phyloP scores from a whole-genome alignment of 2,329 filamentous ascomycete species.

The Fusarium mundagurra region DNA sequence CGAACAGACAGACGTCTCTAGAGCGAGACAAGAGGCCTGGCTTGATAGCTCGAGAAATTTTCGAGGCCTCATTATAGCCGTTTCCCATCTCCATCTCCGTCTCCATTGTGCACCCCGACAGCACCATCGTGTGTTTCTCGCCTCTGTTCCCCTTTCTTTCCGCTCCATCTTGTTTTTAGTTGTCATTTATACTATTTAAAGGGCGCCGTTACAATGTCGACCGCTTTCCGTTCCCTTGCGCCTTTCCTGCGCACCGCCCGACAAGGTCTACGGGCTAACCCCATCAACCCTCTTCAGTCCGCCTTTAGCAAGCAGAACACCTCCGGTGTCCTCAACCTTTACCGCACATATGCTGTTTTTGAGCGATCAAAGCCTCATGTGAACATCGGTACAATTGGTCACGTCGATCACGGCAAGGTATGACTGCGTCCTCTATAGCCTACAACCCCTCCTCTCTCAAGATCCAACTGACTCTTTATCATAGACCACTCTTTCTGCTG shows the following conservation, averaged over 20 bases:
- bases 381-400: constrained; percentile 99
- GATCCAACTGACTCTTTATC: constrained; percentile 30
- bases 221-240: constrained; percentile 79
- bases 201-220: constrained; percentile 72
- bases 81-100: constrained; percentile 21
- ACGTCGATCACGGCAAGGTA: constrained; percentile 99
- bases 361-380: constrained; percentile 96
- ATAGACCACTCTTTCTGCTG: constrained; percentile 96
- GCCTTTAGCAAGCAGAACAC: constrained; percentile 71
- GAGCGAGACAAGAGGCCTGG: constrained; percentile 19
- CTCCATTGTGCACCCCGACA: constrained; percentile 14
- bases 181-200: constrained; percentile 39
- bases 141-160: constrained; percentile 13
- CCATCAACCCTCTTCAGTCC: constrained; percentile 80
- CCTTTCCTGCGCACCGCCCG: constrained; percentile 86
- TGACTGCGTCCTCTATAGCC: background rate
- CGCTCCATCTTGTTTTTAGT: constrained; percentile 39
- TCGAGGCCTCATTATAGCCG: constrained; percentile 44
- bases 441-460: background rate
- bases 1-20: constrained; percentile 22
- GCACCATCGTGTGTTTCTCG: constrained; percentile 37
- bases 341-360: constrained; percentile 75
- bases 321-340: constrained; percentile 71
- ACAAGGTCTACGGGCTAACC: constrained; percentile 74
- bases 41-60: constrained; percentile 50